Conservation (phyloP, 2,329 filamentous ascomycete genomes). For the Epichloe uncinata region DNA sequence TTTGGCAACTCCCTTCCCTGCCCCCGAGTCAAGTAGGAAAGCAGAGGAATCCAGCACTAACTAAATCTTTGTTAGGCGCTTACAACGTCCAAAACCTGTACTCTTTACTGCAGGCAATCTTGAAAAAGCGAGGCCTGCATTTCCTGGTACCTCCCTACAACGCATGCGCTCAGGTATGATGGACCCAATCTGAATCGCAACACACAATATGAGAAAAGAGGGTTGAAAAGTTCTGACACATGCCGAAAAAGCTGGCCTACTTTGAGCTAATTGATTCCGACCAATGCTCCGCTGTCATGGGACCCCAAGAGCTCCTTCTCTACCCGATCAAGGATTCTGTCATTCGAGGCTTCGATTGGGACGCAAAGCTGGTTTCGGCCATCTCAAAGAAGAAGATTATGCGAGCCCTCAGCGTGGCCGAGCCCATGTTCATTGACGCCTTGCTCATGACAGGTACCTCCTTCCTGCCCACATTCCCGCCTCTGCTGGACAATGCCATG, state of each 20-base stretch:
- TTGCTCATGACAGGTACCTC: constrained; percentile 71
- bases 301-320: constrained; percentile 70
- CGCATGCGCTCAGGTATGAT: constrained; percentile 66
- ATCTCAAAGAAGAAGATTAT: constrained; percentile 61
- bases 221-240: background rate
- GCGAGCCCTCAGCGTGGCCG: constrained; percentile 49
- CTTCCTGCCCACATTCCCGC: constrained; percentile 68
- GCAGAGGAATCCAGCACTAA: background rate
- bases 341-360: constrained; percentile 54
- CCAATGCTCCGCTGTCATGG: constrained; percentile 66
- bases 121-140: constrained; percentile 54
- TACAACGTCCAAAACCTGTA: constrained; percentile 60
- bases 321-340: constrained; percentile 73
- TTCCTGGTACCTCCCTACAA: constrained; percentile 81
- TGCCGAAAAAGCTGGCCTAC: constrained; percentile 48
- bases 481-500: constrained; percentile 48
- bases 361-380: constrained; percentile 47
- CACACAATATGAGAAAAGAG: background rate
- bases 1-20: background rate
- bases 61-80: constrained; percentile 41
- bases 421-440: constrained; percentile 70
- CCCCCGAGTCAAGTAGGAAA: background rate
- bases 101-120: constrained; percentile 60
- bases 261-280: constrained; percentile 55
- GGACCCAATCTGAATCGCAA: background rate